These are phyloP conservation scores for Bipolaris zeicola DNA, from an alignment of 2,329 filamentous ascomycete species.

Conservation along the genomic window DNA sequence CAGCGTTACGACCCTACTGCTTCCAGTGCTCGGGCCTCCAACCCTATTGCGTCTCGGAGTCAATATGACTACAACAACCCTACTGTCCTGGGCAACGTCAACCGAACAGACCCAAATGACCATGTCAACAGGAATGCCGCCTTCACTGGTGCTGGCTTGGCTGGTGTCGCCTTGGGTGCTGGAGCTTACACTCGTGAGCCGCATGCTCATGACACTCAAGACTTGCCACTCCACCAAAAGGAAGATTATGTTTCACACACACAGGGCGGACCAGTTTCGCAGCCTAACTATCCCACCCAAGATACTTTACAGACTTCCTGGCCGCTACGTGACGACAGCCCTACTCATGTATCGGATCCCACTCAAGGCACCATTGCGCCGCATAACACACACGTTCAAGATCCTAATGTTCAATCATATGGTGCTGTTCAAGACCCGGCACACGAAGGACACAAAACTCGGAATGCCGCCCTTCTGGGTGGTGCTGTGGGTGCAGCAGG, in stretches of 20 bases:
- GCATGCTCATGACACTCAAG: slow-evolving; percentile 16
- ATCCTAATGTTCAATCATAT: slow-evolving; percentile 27
- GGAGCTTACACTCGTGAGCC: slow-evolving; percentile 18
- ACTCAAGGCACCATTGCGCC: slow-evolving; percentile 16
- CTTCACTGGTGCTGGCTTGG: slow-evolving; percentile 26
- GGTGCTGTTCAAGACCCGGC: slow-evolving; percentile 24
- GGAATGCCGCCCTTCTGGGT: slow-evolving; percentile 32
- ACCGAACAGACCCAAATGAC: slow-evolving; percentile 20
- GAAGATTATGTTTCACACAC: slow-evolving; percentile 11
- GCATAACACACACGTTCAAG: slow-evolving; percentile 28
- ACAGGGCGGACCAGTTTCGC: slow-evolving; percentile 1
- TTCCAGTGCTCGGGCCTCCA: slow-evolving; percentile 29
- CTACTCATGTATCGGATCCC: slow-evolving; percentile 9
- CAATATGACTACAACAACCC: slow-evolving; percentile 28
- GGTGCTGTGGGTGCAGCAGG: slow-evolving; percentile 31
- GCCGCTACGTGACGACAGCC: slow-evolving; percentile 14
- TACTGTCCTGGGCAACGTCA: slow-evolving; percentile 14
- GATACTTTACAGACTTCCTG: slow-evolving; percentile 7
- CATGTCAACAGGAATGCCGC: slow-evolving; percentile 32
- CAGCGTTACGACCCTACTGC: slow-evolving; percentile 39
- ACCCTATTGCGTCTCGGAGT: slow-evolving; percentile 18
- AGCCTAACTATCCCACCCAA: slow-evolving; percentile 7
- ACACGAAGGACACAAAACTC: slow-evolving; percentile 31
- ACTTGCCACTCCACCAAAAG: slow-evolving; percentile 16
- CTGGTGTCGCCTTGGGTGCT: slow-evolving; percentile 21